Percentiles rank a stretch among this genome's conserved stretches.
phyloP scores from a whole-genome alignment of 352 stramenopile species.

The Peronospora destructor region DNA sequence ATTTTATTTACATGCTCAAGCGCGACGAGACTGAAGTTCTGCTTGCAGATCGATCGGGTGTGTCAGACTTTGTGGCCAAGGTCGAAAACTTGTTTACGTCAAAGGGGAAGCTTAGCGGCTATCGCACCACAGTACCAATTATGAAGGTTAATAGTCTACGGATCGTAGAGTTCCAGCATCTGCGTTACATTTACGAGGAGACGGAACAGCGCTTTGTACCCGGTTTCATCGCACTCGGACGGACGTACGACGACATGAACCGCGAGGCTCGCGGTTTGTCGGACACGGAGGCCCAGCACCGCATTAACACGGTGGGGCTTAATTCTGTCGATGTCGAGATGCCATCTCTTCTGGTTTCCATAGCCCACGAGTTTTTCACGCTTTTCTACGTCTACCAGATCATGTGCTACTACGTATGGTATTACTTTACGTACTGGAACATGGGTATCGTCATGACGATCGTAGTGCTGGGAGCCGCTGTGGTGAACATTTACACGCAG shows the following conservation, averaged over 20 bases:
- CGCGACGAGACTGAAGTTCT: slow-evolving; percentile 28
- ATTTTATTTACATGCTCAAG: slow-evolving; percentile 34
- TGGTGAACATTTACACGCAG: slow-evolving; percentile 42
- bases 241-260: slow-evolving; percentile 13
- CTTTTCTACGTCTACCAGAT: slow-evolving; percentile 51
- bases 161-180: slow-evolving; percentile 36
- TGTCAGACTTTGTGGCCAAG: slow-evolving; percentile 26
- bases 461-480: slow-evolving; percentile 28
- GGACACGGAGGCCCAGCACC: slow-evolving; percentile 8
- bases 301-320: slow-evolving; percentile 21
- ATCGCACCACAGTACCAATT: slow-evolving; percentile 27
- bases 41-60: slow-evolving; percentile 23
- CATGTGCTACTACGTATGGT: slow-evolving; percentile 57
- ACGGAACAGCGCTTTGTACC: slow-evolving; percentile 22
- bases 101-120: slow-evolving; percentile 15
- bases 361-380: slow-evolving; percentile 34
- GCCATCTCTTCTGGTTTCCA: slow-evolving; percentile 28
- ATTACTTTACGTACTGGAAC: slow-evolving; percentile 49
- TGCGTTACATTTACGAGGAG: slow-evolving; percentile 41
- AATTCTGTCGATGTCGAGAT: slow-evolving; percentile 38
- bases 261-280: slow-evolving; percentile 16
- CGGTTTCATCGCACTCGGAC: slow-evolving; percentile 3
- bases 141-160: slow-evolving; percentile 15
- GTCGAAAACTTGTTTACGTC: slow-evolving; percentile 20
- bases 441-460: slow-evolving; percentile 37